Evolutionary conservation across 441 rosid species (phyloP).

Genomic region (Pelargonium fulgidum): DNA sequence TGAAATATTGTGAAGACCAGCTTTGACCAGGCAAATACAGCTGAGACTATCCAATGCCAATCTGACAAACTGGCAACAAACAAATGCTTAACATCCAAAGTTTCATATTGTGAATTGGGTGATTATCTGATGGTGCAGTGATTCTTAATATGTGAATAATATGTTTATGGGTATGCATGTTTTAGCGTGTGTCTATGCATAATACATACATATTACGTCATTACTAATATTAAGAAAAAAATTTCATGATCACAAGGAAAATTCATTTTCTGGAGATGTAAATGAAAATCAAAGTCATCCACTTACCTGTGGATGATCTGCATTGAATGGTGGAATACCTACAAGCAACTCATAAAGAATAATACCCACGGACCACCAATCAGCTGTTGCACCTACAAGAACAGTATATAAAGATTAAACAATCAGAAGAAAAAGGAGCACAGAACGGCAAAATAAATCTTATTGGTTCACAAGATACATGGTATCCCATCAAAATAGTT

Average conservation of each 20-base stretch:
- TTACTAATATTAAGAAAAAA: not conserved
- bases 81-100: not conserved
- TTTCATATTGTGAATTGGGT: not conserved
- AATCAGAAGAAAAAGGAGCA: not conserved
- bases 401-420: slow-evolving; percentile 18
- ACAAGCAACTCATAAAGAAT: slow-evolving; percentile 90
- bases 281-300: not conserved
- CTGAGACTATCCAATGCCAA: not conserved
- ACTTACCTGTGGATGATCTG: slow-evolving; percentile 76
- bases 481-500: slow-evolving; percentile 14
- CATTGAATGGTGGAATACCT: slow-evolving; percentile 93
- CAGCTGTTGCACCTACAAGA: slow-evolving; percentile 77
- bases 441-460: slow-evolving; percentile 1
- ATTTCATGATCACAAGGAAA: not conserved
- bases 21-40: not conserved
- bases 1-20: not conserved
- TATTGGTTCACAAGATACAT: slow-evolving; percentile 5
- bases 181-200: not conserved
- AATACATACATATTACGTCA: not conserved
- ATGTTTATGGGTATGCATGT: not conserved
- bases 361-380: slow-evolving; percentile 99
- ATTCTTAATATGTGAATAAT: not conserved
- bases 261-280: not conserved
- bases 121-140: not conserved
- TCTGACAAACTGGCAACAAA: not conserved